Evolutionary conservation across 768 basidiomycete species (phyloP), one percentile per base, ranked within the genome.

Genomic region (Mycena rebaudengoi): DNA sequence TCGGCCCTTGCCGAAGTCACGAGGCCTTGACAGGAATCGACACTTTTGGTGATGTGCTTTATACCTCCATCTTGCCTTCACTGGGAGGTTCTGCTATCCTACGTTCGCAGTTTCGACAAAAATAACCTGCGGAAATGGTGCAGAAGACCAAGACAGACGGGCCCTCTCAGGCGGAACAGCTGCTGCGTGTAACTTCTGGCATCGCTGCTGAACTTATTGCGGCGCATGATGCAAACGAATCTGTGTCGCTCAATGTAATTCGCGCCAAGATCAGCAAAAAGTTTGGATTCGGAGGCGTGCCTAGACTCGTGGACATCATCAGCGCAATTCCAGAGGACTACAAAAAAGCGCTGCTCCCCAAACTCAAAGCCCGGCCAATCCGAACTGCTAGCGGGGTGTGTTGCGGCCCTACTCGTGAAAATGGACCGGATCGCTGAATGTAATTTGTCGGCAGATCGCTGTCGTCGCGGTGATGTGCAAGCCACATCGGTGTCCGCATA

Each of bases 391-490:
- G 95, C 77, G 97, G 98, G 61, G 96, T 96, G 70, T 71, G 90
- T 83, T 18, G n/a, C n/a, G n/a, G n/a, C n/a, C n/a, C n/a, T n/a
- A n/a, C n/a, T n/a, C n/a, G n/a, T n/a, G n/a, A n/a, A n/a, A n/a
- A n/a, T n/a, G n/a, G n/a, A n/a, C n/a, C n/a, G n/a, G 20, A 40
- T 32, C 26, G 37, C 39, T 46, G 7, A n/a, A n/a, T 37, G 37
- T 25, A 29, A 4, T 59, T 33, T 59, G 44, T 4, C 62, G n/a
- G 12, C 63, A 97, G 95, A 96, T 99, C 61, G 98, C 97, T 16
- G 97, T 99, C 23, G 98, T 99, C 14, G 98, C 98, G 10, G 97
- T 99, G n/a, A 99, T 99, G 98, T 97, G 96, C 82, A 99, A 99
- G 73, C 98, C 98, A 2, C 98, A 99, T 82, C 88, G 98, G 55